Conservation (phyloP, 345 rosid genomes). For the Eucalyptus leucophloia region DNA sequence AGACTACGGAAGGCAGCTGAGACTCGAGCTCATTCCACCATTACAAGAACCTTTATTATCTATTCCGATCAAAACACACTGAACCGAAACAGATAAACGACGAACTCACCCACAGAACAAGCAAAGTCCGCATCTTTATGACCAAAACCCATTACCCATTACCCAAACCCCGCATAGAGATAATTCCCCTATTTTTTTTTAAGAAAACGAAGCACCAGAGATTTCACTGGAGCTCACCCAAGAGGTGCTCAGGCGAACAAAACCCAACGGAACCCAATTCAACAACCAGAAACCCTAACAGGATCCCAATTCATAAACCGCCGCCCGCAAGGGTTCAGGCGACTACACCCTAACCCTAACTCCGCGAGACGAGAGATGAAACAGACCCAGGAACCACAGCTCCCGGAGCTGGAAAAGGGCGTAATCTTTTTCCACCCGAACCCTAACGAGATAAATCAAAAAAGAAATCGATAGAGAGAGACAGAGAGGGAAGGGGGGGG, state of each 20-base stretch:
- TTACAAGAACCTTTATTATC: background rate
- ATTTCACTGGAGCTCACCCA: background rate
- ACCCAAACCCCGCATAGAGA: background rate
- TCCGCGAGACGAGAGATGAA: background rate
- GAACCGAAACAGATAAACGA: background rate
- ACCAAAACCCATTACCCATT: constrained; percentile 10
- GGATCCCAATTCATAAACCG: background rate
- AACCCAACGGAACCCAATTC: background rate
- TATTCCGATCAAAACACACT: background rate
- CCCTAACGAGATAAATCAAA: background rate
- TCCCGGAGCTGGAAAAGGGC: background rate
- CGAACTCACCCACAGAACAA: background rate
- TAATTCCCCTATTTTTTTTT: background rate
- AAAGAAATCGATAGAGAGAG: background rate
- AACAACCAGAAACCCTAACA: background rate
- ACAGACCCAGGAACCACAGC: background rate
- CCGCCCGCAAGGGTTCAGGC: background rate
- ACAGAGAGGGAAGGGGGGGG: background rate
- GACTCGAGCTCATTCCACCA: background rate
- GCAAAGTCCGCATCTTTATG: background rate
- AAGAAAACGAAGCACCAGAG: background rate
- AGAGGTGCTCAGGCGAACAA: background rate
- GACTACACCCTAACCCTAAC: background rate
- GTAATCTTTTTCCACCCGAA: background rate
- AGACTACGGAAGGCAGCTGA: background rate